Evolutionary conservation across 345 rosid genomes (phyloP).

Genomic region (Capsella bursapastoris): DNA sequence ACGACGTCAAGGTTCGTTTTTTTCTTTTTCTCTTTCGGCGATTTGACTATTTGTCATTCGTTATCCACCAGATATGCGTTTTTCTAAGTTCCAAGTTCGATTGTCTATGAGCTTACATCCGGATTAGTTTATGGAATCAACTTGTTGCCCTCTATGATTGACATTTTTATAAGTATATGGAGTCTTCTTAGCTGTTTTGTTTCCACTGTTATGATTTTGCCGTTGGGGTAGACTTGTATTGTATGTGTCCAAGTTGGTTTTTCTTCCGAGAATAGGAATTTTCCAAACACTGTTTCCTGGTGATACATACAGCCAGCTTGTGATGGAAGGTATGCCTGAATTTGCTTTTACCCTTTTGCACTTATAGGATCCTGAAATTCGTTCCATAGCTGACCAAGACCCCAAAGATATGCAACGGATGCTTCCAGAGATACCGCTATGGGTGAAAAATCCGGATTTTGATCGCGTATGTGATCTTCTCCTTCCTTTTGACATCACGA

Average conservation of each 20-base stretch:
- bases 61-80: background rate
- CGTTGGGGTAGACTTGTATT: background rate
- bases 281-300: background rate
- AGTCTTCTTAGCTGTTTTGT: background rate
- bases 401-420: slow-evolving; percentile 71
- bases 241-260: background rate
- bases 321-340: background rate
- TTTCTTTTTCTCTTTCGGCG: background rate
- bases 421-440: slow-evolving; percentile 92
- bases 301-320: background rate
- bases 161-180: background rate
- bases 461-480: slow-evolving; percentile 75
- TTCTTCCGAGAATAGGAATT: background rate
- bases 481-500: background rate
- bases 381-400: slow-evolving; percentile 75
- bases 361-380: slow-evolving; percentile 71
- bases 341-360: background rate
- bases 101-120: background rate
- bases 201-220: background rate
- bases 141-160: background rate
- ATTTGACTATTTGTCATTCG: background rate
- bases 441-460: slow-evolving; percentile 93
- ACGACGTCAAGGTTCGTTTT: slow-evolving; percentile 68
- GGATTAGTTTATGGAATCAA: background rate
- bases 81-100: background rate